Evolutionary conservation across 2,329 filamentous ascomycete genomes (phyloP), one percentile per base, ranked within the genome.

Genomic region (Fusarium falciforme): DNA sequence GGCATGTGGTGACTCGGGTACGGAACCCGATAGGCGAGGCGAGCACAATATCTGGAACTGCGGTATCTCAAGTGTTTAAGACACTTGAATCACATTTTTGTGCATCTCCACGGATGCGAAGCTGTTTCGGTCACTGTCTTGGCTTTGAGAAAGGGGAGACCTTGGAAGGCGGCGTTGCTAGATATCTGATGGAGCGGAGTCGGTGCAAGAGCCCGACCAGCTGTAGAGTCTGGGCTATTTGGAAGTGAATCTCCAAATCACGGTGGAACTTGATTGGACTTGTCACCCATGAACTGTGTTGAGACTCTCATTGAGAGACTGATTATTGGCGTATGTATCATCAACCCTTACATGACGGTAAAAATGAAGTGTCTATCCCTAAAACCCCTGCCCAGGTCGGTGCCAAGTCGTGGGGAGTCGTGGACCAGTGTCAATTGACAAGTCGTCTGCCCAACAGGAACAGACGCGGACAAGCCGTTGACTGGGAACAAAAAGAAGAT

Each of bases 141-240:
- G 4, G 17, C 4, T n/a, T 31, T 5, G n/a, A 31, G n/a, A 20
- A 54, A n/a, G 27, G 27, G 17, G 27, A 31, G 9, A 31, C 11
- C 11, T 20, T 54, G 49, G 6, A 31, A 20, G 27, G 27, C 27
- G 27, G 17, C 20, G 49, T 20, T 20, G 47, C 8, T 33, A 10
- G 49, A 31, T 29, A 20, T 31, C 27, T 54, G 27, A 52, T 47
- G 14, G 25, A 47, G 22, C 5, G 16, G 25, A 29, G 47, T 29
- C 17, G 6, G 47, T 12, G 6, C 17, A 29, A 31, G 27, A 54
- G 27, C 20, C 1, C 6, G 4, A 20, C 11, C 6, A 9, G 42
- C 6, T 44, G n/a, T 7, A 11, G 4, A 4, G n/a, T n/a, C 6
- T 3, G 3, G 3, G 9, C 1, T 49, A 2, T n/a, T n/a, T 9